These are phyloP conservation scores for Suillus luteus DNA, from an alignment of 768 basidiomycete genomes.

Conservation along the genomic window DNA sequence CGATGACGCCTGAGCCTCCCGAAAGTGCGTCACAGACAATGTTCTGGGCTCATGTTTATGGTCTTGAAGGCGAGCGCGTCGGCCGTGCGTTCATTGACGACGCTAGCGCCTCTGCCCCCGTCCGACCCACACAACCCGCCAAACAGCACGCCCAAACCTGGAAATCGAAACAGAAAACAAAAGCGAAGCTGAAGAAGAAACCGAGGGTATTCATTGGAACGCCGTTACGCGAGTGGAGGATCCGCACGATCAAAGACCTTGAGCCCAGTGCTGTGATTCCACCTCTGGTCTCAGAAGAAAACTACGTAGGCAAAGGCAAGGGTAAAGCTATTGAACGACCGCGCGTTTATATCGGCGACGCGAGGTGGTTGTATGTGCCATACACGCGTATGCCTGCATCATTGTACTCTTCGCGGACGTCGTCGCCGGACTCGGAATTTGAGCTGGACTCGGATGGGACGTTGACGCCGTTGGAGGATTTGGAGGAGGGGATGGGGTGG, in stretches of 20 bases:
- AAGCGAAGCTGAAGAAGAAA: constrained; percentile 4
- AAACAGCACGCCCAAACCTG: background rate
- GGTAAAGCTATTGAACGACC: constrained; percentile 6
- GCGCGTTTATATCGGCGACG: constrained; percentile 26
- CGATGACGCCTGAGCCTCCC: constrained; percentile 12
- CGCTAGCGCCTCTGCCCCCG: background rate
- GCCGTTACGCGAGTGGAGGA: constrained; percentile 26
- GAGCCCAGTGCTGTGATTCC: constrained; percentile 16
- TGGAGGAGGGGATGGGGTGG: constrained; percentile 22
- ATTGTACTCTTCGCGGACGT: constrained; percentile 10
- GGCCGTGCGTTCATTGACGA: constrained; percentile 26
- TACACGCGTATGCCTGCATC: constrained; percentile 25
- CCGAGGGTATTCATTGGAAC: constrained; percentile 30
- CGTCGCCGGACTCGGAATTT: constrained; percentile 14
- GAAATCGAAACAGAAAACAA: background rate
- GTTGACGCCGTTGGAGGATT: constrained; percentile 15
- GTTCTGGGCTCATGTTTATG: constrained; percentile 40
- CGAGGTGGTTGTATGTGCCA: constrained; percentile 19
- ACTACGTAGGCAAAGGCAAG: background rate
- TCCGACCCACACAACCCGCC: background rate
- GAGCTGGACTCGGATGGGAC: constrained; percentile 17
- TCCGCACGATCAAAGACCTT: constrained; percentile 25
- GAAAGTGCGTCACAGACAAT: constrained; percentile 7
- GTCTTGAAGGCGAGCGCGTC: constrained; percentile 29
- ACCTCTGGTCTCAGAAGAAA: background rate